Conservation (phyloP, 2,329 filamentous ascomycete genomes). For the Fusarium sp. region DNA sequence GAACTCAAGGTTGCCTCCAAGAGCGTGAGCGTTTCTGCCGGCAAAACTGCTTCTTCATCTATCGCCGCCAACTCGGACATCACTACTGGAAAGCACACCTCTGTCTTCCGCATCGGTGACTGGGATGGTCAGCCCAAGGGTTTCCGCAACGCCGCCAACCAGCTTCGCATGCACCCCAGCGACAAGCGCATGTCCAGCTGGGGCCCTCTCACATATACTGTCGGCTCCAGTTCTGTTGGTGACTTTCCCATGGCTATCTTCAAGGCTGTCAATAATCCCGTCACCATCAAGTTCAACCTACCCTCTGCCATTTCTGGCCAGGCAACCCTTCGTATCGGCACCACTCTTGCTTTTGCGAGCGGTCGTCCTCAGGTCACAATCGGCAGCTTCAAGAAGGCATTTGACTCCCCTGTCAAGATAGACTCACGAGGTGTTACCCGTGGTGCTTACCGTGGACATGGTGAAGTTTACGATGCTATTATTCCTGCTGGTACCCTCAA, state of each 20-base stretch:
- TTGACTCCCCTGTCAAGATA: conserved; percentile 70
- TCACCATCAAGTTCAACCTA: conserved; percentile 72
- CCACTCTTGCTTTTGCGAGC: conserved; percentile 72
- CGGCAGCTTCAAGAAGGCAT: conserved; percentile 60
- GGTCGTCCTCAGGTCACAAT: conserved; percentile 72
- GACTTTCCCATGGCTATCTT: conserved; percentile 77
- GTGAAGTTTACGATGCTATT: conserved; percentile 73
- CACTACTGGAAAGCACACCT: conserved; percentile 60
- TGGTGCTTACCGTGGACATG: conserved; percentile 73
- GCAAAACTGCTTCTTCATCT: conserved; percentile 61
- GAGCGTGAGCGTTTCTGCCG: conserved; percentile 64
- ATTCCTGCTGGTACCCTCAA: conserved; percentile 71
- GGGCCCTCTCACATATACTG: conserved; percentile 71
- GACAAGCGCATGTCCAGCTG: conserved; percentile 74
- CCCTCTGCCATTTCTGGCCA: conserved; percentile 61
- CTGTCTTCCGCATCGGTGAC: conserved; percentile 74
- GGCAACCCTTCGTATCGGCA: conserved; percentile 73
- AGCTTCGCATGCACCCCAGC: conserved; percentile 76
- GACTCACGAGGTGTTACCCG: conserved; percentile 75
- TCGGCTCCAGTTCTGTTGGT: conserved; percentile 64
- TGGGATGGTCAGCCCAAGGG: conserved; percentile 75
- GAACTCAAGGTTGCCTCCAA: conserved; percentile 68
- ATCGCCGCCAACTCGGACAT: conserved; percentile 64
- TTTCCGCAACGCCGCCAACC: conserved; percentile 76
- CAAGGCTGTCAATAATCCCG: conserved; percentile 69